phyloP scores from a whole-genome alignment of 495 filamentous ascomycete genomes.

The Tuber indicum region DNA sequence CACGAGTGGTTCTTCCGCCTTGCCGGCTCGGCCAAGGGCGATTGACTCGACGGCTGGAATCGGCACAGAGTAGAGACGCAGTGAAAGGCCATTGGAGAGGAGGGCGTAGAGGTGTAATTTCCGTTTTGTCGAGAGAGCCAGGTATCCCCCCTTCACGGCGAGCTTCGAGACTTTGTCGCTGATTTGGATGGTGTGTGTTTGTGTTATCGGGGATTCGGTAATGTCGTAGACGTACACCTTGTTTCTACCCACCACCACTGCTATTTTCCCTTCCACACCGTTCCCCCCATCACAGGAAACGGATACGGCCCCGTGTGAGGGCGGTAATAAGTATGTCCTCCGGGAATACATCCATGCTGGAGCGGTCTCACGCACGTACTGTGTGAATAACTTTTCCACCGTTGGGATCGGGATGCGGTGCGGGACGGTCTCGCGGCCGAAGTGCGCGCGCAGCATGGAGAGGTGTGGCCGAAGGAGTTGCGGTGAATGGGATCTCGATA shows the following conservation, averaged over 20 bases:
- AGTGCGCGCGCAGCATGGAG: constrained; percentile 34
- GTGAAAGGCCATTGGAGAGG: neutral
- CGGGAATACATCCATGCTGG: constrained; percentile 1
- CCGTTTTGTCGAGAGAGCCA: neutral
- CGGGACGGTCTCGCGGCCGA: constrained; percentile 30
- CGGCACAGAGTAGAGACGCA: neutral
- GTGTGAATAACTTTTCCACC: constrained; percentile 32
- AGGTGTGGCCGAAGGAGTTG: constrained; percentile 36
- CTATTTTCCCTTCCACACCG: neutral
- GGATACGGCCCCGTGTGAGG: neutral
- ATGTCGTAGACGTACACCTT: neutral
- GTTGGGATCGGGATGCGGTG: constrained; percentile 32
- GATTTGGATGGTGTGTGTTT: neutral
- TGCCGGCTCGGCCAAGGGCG: neutral
- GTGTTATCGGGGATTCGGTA: neutral
- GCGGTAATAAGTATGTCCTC: neutral
- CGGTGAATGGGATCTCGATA: constrained; percentile 33
- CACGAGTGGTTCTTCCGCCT: neutral
- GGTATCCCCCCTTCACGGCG: neutral
- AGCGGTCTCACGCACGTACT: constrained; percentile 19
- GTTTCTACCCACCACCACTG: neutral
- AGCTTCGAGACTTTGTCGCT: neutral
- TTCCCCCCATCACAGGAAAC: neutral
- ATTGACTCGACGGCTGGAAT: neutral
- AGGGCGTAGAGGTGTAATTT: neutral